phyloP scores from a whole-genome alignment of 108 stramenopile genomes.

The Aurantiochytrium sp. region DNA sequence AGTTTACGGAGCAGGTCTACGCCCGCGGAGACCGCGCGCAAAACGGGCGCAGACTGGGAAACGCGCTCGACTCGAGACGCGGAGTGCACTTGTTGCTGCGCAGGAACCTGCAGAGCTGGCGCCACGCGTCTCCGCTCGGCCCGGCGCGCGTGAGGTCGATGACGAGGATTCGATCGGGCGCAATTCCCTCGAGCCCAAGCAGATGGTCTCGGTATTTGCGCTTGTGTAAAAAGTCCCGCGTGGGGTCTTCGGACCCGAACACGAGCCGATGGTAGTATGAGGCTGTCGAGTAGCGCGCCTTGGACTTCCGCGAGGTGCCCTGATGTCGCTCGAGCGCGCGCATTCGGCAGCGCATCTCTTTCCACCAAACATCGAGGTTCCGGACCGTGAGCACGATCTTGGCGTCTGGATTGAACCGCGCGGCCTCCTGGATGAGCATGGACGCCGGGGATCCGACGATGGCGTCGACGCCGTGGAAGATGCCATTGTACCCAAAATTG shows the following conservation, averaged over 20 bases:
- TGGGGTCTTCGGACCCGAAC: background rate
- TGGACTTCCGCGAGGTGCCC: background rate
- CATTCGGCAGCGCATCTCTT: background rate
- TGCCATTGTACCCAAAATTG: background rate
- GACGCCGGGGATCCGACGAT: slow-evolving; percentile 4
- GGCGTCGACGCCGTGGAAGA: slow-evolving; percentile 6
- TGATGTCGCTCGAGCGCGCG: background rate
- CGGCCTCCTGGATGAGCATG: background rate
- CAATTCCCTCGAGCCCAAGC: background rate
- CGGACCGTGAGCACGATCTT: background rate
- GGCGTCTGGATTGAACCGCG: background rate
- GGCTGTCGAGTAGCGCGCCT: background rate
- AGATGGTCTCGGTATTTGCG: background rate
- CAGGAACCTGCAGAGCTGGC: background rate
- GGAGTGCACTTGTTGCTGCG: background rate
- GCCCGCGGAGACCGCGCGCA: too few relatives aligned
- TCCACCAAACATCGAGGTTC: background rate
- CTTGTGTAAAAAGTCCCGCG: background rate
- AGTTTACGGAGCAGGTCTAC: too few relatives aligned
- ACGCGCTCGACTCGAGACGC: background rate
- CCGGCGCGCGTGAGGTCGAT: background rate
- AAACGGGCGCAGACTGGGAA: background rate
- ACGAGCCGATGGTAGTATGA: background rate
- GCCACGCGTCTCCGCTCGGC: slow-evolving; percentile 2
- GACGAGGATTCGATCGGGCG: background rate